Evolutionary conservation across 352 stramenopile species (phyloP), one percentile per base, ranked within the genome.

Genomic region (Achlya hypogyna): DNA sequence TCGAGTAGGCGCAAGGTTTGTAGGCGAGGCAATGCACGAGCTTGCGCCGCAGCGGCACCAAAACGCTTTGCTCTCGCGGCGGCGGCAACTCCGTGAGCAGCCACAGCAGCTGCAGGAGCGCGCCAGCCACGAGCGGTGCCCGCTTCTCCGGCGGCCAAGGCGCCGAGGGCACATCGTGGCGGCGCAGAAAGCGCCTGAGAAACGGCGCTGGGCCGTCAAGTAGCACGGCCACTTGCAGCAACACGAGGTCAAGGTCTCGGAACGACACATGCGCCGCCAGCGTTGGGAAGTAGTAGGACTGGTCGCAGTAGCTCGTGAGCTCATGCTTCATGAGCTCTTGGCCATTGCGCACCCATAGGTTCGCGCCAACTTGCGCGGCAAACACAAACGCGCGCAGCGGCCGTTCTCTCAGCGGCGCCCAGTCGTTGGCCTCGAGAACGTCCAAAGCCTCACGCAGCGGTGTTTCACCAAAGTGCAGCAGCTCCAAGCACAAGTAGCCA

Each of bases 11-110:
- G 22, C 80, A 92, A 18, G 82, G 79, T 10, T 89, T 74, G 53
- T 88, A 76, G n/a, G 79, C 82, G 27, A 96, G 63, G 0, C 81
- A 76, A 71, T 97, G 89, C 5, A 97, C 79, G 53, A 97, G 78
- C 64, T 97, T 87, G 27, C 89, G 76, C 16, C 87, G 81, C 35
- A 97, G 75, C 38, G 85, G 80, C 20, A 74, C 78, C 34, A 87
- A 81, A 32, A 65, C 71, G 34, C 78, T 72, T 51, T 89, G 70
- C 32, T 86, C 73, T 18, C 83, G 70, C 4, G 83, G 81, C 5
- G 80, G 77, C 9, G 84, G 88, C 3, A 96, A 60, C 69, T 97
- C 87, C 0, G 89, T 96, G 18, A 91, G 67, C 35, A 96, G 80
- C 82, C 86, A 92, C 54, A 95, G 88, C n/a, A 97, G 62, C 65